Evolutionary conservation across 768 basidiomycete genomes (phyloP), one percentile per base, ranked within the genome.

Genomic region (Leccinum longicurvipes): DNA sequence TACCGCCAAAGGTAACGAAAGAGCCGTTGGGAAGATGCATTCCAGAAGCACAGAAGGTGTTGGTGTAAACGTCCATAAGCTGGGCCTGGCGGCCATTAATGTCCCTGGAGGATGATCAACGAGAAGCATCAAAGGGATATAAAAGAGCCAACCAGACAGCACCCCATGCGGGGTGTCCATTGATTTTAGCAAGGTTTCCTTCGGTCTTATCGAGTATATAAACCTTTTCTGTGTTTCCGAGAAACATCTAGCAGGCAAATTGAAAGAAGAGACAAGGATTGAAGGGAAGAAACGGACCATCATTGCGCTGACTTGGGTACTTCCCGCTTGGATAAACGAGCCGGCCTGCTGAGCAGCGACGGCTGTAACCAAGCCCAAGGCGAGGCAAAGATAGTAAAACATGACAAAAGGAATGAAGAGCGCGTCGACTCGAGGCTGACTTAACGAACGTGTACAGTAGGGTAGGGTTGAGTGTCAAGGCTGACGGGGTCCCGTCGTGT

Each of bases 171-270:
- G 91, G 78, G 72, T 91, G 90, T 1, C 82, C 83, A 56, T 80
- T 76, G 57, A 93, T 78, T 61, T 78, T 72, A 4, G 81, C 80
- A 3, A 78, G 77, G 67, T 94, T 93, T 29, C 82, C 83, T 67
- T 93, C 91, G 1, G 86, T 83, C 75, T 97, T 97, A 77, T 97
- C 93, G n/a, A 94, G 74, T 21, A 94, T 88, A 72, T 94, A 95
- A 31, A 95, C 87, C 68, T 85, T 91, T 61, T 91, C 76, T 7
- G 80, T 74, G 59, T 86, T 89, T 29, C 89, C 91, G 50, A 93
- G 73, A 69, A 93, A 91, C 82, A 89, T 83, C 89, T 88, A 65
- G 62, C 17, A 47, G 39, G 21, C 19, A 7, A 27, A 52, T 50
- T 44, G 27, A 24, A 39, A 24, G 32, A 28, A 25, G 46, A 17